Evolutionary conservation across 345 rosid species (phyloP).

Genomic region (Salix koriyanagi): DNA sequence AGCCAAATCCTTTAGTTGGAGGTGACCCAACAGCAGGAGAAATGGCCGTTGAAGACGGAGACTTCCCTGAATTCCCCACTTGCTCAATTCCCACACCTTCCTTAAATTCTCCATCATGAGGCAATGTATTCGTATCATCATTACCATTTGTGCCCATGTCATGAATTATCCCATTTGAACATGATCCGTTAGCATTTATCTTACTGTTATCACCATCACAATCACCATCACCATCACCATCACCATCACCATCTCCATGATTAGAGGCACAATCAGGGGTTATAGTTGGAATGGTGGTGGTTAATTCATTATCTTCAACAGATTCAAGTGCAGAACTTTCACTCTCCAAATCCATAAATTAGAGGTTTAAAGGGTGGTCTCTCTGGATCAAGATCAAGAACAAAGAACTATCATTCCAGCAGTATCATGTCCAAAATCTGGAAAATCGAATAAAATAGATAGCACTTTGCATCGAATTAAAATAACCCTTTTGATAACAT

Average conservation of each 20-base stretch:
- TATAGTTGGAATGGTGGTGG: not conserved
- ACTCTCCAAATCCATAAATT: slow-evolving; percentile 42
- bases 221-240: not conserved
- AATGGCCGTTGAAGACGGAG: slow-evolving; percentile 13
- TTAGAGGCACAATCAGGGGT: not conserved
- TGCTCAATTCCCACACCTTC: slow-evolving; percentile 18
- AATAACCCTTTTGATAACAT: not conserved
- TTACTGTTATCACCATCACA: slow-evolving; percentile 2
- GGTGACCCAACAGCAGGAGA: slow-evolving; percentile 34
- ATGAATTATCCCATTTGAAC: slow-evolving; percentile 20
- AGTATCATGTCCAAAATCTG: slow-evolving; percentile 30
- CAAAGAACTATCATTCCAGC: slow-evolving; percentile 52
- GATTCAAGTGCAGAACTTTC: slow-evolving; percentile 42
- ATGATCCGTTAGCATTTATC: slow-evolving; percentile 36
- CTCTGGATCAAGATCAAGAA: slow-evolving; percentile 54
- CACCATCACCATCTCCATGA: not conserved
- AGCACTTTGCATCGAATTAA: slow-evolving; percentile 8
- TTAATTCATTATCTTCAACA: slow-evolving; percentile 48
- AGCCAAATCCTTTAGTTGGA: slow-evolving; percentile 54
- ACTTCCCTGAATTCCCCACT: slow-evolving; percentile 9
- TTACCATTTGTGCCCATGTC: slow-evolving; percentile 16
- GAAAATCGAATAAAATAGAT: not conserved
- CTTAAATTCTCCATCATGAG: slow-evolving; percentile 13
- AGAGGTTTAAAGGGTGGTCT: not conserved
- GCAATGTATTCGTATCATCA: slow-evolving; percentile 5